Conservation (phyloP, 2,329 filamentous ascomycete genomes). For the Bisporella sp. region DNA sequence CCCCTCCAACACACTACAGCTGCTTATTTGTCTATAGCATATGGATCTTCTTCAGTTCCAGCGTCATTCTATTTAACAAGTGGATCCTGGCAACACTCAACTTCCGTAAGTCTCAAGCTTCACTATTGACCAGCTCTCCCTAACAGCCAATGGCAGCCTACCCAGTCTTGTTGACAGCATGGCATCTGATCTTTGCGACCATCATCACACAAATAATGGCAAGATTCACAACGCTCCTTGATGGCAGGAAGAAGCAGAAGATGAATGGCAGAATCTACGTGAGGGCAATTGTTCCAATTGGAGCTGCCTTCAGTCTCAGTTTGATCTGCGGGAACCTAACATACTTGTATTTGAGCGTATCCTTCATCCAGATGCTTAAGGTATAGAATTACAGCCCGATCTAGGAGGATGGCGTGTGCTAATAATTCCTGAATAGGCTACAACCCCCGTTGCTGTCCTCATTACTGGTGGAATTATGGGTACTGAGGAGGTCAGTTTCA, state of each 20-base stretch:
- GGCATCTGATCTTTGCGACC: slow-evolving; percentile 89
- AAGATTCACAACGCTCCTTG: slow-evolving; percentile 80
- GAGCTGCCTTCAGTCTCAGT: slow-evolving; percentile 90
- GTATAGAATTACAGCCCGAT: slow-evolving; percentile 33
- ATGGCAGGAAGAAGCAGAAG: slow-evolving; percentile 91
- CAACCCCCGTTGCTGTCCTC: slow-evolving; percentile 88
- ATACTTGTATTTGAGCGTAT: slow-evolving; percentile 90
- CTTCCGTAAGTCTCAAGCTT: slow-evolving; percentile 57
- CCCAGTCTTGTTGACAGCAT: slow-evolving; percentile 84
- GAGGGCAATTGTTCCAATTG: slow-evolving; percentile 89
- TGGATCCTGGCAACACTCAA: slow-evolving; percentile 83
- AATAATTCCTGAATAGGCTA: slow-evolving; percentile 52
- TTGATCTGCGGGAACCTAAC: slow-evolving; percentile 95
- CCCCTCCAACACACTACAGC: neutral
- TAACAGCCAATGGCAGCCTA: slow-evolving; percentile 43
- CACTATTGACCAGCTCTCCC: slow-evolving; percentile 7
- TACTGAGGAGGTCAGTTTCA: slow-evolving; percentile 70
- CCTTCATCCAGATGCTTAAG: slow-evolving; percentile 99
- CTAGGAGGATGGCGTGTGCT: slow-evolving; percentile 1
- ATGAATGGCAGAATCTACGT: slow-evolving; percentile 95
- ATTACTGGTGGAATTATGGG: slow-evolving; percentile 84
- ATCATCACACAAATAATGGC: slow-evolving; percentile 92
- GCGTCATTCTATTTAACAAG: slow-evolving; percentile 99
- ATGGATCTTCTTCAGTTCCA: slow-evolving; percentile 90
- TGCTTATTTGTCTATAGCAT: slow-evolving; percentile 43